Percentiles rank a stretch among this genome's conserved stretches.
phyloP scores from a whole-genome alignment of 2,329 filamentous ascomycete species.

The Alternaria arbusti region DNA sequence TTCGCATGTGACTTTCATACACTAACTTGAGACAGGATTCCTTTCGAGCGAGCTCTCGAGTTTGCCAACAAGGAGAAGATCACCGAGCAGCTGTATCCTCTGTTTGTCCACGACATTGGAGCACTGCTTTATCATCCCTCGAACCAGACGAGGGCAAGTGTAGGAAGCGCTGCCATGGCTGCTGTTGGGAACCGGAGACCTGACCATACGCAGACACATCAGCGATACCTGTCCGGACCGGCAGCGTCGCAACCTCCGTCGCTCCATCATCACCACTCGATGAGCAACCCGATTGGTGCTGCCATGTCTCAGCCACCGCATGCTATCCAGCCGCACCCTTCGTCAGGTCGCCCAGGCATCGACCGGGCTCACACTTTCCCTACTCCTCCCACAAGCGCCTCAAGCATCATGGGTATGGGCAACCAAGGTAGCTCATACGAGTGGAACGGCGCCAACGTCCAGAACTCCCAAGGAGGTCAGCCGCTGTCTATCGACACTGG shows the following conservation, averaged over 20 bases:
- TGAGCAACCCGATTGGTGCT: slow-evolving; percentile 65
- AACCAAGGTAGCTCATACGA: slow-evolving; percentile 77
- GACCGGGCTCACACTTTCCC: slow-evolving; percentile 93
- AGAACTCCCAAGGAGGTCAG: slow-evolving; percentile 65
- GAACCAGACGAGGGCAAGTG: slow-evolving; percentile 81
- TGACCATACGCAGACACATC: slow-evolving; percentile 51
- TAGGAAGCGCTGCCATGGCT: slow-evolving; percentile 74
- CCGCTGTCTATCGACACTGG: slow-evolving; percentile 82
- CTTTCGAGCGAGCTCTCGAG: slow-evolving; percentile 94
- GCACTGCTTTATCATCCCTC: slow-evolving; percentile 91
- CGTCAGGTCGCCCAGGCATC: slow-evolving; percentile 66
- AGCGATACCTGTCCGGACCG: slow-evolving; percentile 65
- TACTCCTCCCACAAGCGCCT: slow-evolving; percentile 91
- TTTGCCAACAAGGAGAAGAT: slow-evolving; percentile 99
- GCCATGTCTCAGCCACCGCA: slow-evolving; percentile 72
- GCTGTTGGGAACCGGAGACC: slow-evolving; percentile 67
- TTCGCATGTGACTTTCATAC: not conserved
- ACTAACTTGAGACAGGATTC: slow-evolving; percentile 71
- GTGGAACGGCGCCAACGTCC: slow-evolving; percentile 65
- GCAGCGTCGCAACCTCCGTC: slow-evolving; percentile 68
- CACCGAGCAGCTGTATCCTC: slow-evolving; percentile 89
- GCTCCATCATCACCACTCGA: slow-evolving; percentile 73
- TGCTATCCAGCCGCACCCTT: slow-evolving; percentile 66
- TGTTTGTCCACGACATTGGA: slow-evolving; percentile 98
- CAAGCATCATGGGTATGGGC: slow-evolving; percentile 80